phyloP scores from a whole-genome alignment of 306 rosid genomes.

The Citrullus colocynthis region DNA sequence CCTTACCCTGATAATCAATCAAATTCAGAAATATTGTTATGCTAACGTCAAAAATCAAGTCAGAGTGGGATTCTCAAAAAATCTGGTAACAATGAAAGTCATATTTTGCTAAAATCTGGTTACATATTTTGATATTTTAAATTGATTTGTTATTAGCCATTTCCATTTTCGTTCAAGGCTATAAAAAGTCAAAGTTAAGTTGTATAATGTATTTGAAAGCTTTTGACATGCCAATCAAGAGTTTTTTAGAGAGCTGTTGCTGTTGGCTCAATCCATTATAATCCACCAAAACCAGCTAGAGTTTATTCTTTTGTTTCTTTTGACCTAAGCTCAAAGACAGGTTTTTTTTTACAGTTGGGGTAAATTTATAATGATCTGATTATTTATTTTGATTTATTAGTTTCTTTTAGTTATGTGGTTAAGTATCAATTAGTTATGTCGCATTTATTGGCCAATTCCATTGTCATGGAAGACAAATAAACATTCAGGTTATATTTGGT shows the following conservation, averaged over 20 bases:
- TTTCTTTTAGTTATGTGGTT: neutral
- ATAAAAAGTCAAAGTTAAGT: neutral
- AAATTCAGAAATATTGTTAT: neutral
- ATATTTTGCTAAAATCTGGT: neutral
- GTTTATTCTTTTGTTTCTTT: neutral
- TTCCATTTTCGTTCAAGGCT: neutral
- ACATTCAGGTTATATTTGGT: neutral
- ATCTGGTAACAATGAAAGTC: neutral
- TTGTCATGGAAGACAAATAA: neutral
- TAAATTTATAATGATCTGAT: neutral
- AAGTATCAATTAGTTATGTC: neutral
- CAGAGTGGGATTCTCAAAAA: neutral
- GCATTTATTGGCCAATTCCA: neutral
- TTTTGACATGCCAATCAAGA: neutral
- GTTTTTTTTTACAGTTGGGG: neutral
- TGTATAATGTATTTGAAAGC: neutral
- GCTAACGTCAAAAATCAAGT: neutral
- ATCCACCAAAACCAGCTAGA: neutral
- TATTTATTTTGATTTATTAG: neutral
- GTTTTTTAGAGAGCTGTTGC: neutral
- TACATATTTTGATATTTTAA: neutral
- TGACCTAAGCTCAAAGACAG: neutral
- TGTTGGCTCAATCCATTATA: neutral
- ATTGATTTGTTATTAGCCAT: neutral
- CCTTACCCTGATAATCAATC: constrained; percentile 47